Evolutionary conservation across 108 stramenopile genomes (phyloP), one percentile per base, ranked within the genome.

Genomic region (Bacterosira constricta): DNA sequence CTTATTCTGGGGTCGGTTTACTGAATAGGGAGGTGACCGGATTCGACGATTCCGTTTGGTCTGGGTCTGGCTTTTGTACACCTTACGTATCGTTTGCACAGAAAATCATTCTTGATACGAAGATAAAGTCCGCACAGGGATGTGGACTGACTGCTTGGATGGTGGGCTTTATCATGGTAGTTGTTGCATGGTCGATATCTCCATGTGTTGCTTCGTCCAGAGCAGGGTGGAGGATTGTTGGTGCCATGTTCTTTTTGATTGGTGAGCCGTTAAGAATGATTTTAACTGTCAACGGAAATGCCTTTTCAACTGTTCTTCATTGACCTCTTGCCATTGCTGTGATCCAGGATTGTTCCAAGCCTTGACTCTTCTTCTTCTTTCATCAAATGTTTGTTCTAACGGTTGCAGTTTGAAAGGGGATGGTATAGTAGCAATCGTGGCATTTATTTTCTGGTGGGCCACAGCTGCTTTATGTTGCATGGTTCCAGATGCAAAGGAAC

Each of bases 341-440:
- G n/a, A n/a, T n/a, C n/a, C n/a, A n/a, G 64, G 64, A 7, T 1
- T 66, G 4, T 66, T 50, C 7, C 64, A 66, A 51, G 10, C 51
- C 15, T 51, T 66, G 3, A 51, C 64, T 1, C 47, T 66, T 6
- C 34, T 66, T 3, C 3, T 66, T 49, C 49, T 66, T 15, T 23
- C 47, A 51, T 66, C 64, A 4, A 66, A 34, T 11, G 42, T 11
- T 12, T 66, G 64, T 37, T 9, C 25, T 4, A 36, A 27, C 10
- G 27, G 42, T 4, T 66, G 64, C 12, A 30, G 36, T 6, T 6
- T 23, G 17, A 35, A 3, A 30, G 4, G 2, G 7, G 64, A 21
- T 6, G 64, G 36, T 25, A 37, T 66, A 10, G 31, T n/a, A n/a
- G n/a, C n/a, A n/a, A n/a, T n/a, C n/a, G n/a, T n/a, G n/a, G n/a